A percentile compares a stretch with the other conserved stretches of the same genome.
phyloP scores from a whole-genome alignment of 164 flowering plant genomes.

The Chloranthus sessilifolius region DNA sequence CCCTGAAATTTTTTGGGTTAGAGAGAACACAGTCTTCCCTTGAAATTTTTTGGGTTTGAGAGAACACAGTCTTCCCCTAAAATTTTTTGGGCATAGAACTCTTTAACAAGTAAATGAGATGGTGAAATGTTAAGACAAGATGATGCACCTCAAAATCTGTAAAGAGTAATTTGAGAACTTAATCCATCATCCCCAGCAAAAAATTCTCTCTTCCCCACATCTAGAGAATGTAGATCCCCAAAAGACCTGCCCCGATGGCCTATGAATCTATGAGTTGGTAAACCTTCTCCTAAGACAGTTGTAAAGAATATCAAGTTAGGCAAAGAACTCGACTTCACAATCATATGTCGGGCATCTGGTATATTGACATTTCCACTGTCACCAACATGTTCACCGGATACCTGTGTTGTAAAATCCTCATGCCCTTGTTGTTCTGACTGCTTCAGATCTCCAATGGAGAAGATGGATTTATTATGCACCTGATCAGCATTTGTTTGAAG shows the following conservation, averaged over 20 bases:
- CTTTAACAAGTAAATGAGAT: conserved; percentile 2
- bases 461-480: conserved; percentile 31
- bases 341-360: conserved; percentile 22
- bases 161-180: background rate
- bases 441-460: conserved; percentile 45
- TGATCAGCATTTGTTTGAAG: conserved; percentile 27
- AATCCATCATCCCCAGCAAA: conserved; percentile 19
- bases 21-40: conserved; percentile 11
- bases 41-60: conserved; percentile 4
- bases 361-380: conserved; percentile 31
- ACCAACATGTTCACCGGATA: conserved; percentile 29
- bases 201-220: conserved; percentile 21
- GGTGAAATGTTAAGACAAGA: conserved; percentile 4
- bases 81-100: background rate
- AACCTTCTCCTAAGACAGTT: conserved; percentile 17
- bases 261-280: conserved; percentile 12
- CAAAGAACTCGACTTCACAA: conserved; percentile 51
- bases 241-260: conserved; percentile 39
- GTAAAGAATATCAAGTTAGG: conserved; percentile 32
- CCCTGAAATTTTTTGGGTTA: conserved; percentile 12
- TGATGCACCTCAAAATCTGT: conserved; percentile 1
- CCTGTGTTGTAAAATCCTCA: conserved; percentile 25
- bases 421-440: conserved; percentile 37
- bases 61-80: conserved; percentile 9
- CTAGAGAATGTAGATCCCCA: conserved; percentile 39